phyloP scores from a whole-genome alignment of 495 filamentous ascomycete genomes.

The Xylaria telfairii region DNA sequence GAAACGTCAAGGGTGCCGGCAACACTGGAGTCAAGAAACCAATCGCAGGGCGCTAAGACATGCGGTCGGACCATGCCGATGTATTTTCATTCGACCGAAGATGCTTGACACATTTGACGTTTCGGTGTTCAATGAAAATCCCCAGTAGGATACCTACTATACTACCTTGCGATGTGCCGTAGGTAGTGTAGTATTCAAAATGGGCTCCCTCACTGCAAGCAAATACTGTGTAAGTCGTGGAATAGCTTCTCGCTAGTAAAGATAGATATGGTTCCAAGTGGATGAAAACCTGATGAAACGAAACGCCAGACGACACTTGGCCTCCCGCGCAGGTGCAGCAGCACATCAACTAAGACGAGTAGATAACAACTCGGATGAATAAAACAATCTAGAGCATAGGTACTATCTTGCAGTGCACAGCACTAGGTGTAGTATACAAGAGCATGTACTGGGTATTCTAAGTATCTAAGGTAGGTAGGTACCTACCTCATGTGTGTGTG shows the following conservation, averaged over 20 bases:
- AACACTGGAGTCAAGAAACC: background rate
- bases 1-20: slow-evolving; percentile 9
- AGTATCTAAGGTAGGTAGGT: too few species aligned
- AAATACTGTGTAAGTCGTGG: background rate
- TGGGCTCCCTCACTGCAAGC: background rate
- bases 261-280: background rate
- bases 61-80: slow-evolving; percentile 23
- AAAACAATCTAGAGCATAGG: background rate
- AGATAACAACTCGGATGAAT: too few species aligned
- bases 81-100: slow-evolving; percentile 14
- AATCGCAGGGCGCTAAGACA: slow-evolving; percentile 22
- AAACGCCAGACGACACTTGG: background rate
- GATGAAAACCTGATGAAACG: background rate
- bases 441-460: too few species aligned
- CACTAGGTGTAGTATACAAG: too few species aligned
- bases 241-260: background rate
- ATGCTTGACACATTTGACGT: slow-evolving; percentile 25
- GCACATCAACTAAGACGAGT: background rate
- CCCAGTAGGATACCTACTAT: background rate
- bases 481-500: too few species aligned
- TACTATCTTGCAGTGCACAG: background rate
- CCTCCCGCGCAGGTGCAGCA: background rate
- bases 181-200: background rate
- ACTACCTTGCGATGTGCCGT: background rate
- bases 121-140: slow-evolving; percentile 2